Base-by-base conservation (phyloP, 164 flowering plant species). In the Kalanchoe fedtschenkoi region DNA sequence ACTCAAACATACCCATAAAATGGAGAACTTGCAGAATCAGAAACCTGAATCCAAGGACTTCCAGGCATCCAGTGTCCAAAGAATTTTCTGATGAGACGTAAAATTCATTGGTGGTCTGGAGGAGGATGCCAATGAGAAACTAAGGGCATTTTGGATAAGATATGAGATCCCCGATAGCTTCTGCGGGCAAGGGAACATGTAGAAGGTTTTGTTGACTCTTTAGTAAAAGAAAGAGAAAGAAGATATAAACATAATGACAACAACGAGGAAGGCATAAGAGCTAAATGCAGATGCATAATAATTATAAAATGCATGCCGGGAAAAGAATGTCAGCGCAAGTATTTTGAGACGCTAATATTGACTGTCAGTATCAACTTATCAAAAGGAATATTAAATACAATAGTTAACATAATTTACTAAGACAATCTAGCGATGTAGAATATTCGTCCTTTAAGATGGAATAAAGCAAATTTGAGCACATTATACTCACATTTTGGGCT, bases 61-160 rank as follows among this genome's bases (percentile, higher is more conserved):
- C 87, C 84, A 81, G 34, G 83, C 83, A 71, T 85, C 90, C 62
- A 86, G 61, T 26, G 72, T 74, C 97, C 96, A 89, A 46, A 86
- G 44, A 54, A 88, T 60, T 53, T 80, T 83, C 70, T 86, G 88
- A 66, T 88, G 92, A 32, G 97, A 81, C 30, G 69, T 58, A 74
- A 88, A 81, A 67, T 74, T 80, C 62, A 78, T 79, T 19, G 97
- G 97, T 33, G 89, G 71, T 68, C 98, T 82, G 21, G 91, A 78
- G 13, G 96, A 88, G 43, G 63, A 74, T 34, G 66, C 68, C 69
- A 89, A 60, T 6, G 91, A 83, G 67, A 78, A 88, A 11, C 78
- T 64, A 62, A 86, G 44, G 0, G 80, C 69, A 66, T 33, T 62
- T 39, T 80, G 62, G 74, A 95, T 66, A 60, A 63, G 79, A 46